Percentiles rank a stretch among this genome's conserved stretches.
Evolutionary conservation across 2,329 filamentous ascomycete genomes (phyloP).

Genomic region (Lasiodiplodia sp.): DNA sequence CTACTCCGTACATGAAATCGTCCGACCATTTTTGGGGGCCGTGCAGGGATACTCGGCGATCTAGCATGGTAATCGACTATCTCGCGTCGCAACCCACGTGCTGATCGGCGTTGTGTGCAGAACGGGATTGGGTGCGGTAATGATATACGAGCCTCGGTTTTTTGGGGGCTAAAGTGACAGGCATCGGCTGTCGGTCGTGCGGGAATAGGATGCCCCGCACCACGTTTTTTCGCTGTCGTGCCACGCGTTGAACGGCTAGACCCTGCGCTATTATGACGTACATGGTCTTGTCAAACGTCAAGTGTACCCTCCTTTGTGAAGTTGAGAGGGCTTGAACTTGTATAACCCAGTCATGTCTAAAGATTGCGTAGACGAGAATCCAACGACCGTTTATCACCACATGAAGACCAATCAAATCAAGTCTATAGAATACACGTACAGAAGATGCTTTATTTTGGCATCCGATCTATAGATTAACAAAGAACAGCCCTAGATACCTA

Average conservation of each 20-base stretch:
- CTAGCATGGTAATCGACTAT: neutral
- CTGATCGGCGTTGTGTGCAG: neutral
- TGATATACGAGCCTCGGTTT: neutral
- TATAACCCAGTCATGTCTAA: too few relatives aligned
- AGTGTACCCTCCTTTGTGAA: too few relatives aligned
- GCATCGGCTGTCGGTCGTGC: neutral
- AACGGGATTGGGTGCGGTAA: too few relatives aligned
- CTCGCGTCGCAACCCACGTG: neutral
- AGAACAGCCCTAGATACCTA: neutral
- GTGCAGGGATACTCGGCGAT: neutral
- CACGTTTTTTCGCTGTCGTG: neutral
- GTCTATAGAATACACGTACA: slow-evolving; percentile 5
- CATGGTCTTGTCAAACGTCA: neutral
- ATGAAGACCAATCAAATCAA: neutral
- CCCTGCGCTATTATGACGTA: neutral
- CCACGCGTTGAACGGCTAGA: neutral
- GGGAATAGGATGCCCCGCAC: neutral
- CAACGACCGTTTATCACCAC: neutral
- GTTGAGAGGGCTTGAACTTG: too few relatives aligned
- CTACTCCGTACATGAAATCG: neutral
- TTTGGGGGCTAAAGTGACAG: neutral
- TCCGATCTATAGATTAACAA: slow-evolving; percentile 8
- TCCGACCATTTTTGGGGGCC: neutral
- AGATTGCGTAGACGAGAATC: too few relatives aligned
- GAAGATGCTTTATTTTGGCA: neutral